Evolutionary conservation across 2,329 filamentous ascomycete genomes (phyloP), one percentile per base, ranked within the genome.

Genomic region (Exophiala sp.): DNA sequence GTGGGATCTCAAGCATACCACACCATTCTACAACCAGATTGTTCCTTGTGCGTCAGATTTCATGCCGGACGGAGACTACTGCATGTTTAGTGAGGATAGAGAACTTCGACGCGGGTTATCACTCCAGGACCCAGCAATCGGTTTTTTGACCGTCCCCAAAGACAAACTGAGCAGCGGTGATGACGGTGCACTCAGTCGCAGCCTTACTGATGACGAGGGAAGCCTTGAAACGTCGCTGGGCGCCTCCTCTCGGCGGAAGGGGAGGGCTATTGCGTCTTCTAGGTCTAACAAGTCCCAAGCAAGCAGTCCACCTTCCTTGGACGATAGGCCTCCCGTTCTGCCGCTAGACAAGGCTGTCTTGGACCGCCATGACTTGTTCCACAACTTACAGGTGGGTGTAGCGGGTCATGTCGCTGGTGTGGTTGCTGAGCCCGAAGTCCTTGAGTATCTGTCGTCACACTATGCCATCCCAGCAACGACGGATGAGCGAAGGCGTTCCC

Each of bases 1-100:
- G 62, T 79, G 75, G 24, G 81, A 84, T 59, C 71, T 82, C 27
- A 75, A 80, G 50, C 79, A 77, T 66, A 72, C 76, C 5, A 71
- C 77, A 7, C 79, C 80, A 56, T 71, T 77, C n/a, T 70, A 80
- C 41, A 77, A 81, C 58, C 72, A 76, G 52, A 72, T 78, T 30
- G 75, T 75, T 47, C 67, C 79, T 60, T 78, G 79, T 59, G 71
- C 78, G 1, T 68, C 81, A 53, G 74, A 74, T 35, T 73, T 81
- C 64, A 79, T 78, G 39, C 75, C 80, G 22, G 73, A 70, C 55
- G 80, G 79, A 16, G 76, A 79, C 43, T 67, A 82, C 44, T 70
- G 74, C 48, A 72, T 74, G 23, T 78, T 80, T 52, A 68, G 69
- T 21, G 78, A 81, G 61, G 74, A 70, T 57, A 69, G 78, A 53